Percentiles rank a stretch among this genome's conserved stretches.
Evolutionary conservation across 2,329 filamentous ascomycete genomes (phyloP).

Genomic region (Cladosporium sp.): DNA sequence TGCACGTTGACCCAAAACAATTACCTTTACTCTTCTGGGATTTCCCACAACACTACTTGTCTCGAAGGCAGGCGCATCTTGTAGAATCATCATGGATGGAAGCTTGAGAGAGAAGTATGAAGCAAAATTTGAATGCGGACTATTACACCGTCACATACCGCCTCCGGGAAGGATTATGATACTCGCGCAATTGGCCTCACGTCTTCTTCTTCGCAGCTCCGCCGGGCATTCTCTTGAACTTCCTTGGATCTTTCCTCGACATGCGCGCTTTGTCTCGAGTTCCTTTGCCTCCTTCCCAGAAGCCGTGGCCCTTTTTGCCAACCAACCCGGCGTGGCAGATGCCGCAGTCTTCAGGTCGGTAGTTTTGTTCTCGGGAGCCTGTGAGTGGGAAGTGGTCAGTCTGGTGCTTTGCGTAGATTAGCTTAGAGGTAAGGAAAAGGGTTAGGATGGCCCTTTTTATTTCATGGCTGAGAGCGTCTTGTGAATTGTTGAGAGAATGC

Average conservation of each 20-base stretch:
- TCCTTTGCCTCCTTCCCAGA: constrained; percentile 79
- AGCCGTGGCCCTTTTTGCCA: constrained; percentile 63
- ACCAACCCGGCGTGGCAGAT: constrained; percentile 69
- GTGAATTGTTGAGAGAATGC: not conserved
- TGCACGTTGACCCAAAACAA: not conserved
- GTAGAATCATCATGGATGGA: too few species aligned
- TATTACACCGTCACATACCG: too few species aligned
- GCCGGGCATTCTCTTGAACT: constrained; percentile 49
- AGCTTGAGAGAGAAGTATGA: too few species aligned
- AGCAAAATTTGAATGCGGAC: too few species aligned
- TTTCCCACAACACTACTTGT: too few species aligned
- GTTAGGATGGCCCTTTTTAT: too few species aligned
- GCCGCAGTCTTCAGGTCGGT: constrained; percentile 68
- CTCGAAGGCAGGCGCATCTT: too few species aligned
- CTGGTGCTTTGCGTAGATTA: too few species aligned
- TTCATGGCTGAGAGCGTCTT: not conserved
- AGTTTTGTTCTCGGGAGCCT: constrained; percentile 70
- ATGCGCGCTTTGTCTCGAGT: constrained; percentile 68
- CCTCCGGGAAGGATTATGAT: too few species aligned
- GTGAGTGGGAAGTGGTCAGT: not conserved
- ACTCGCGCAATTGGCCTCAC: too few species aligned
- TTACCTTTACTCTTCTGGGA: too few species aligned
- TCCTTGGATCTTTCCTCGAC: constrained; percentile 70
- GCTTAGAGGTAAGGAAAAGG: too few species aligned
- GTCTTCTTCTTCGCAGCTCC: constrained; percentile 9